phyloP scores from a whole-genome alignment of 176 grass and related monocot genomes.

The Leersia perrieri region DNA sequence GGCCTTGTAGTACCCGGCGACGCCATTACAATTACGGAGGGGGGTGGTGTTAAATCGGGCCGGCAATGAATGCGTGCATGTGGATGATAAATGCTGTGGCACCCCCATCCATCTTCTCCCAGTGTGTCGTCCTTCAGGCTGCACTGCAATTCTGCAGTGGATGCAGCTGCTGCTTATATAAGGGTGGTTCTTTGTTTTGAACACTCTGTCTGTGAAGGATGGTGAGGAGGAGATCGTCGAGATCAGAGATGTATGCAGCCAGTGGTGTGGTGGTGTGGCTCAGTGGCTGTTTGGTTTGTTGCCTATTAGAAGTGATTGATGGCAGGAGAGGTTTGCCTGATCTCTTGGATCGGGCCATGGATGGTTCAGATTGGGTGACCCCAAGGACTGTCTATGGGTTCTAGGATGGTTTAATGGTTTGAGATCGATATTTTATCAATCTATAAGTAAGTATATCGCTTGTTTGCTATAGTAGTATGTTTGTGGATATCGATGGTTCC shows the following conservation, averaged over 20 bases:
- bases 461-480: too few species aligned
- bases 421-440: not conserved
- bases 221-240: not conserved
- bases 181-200: slow-evolving; percentile 28
- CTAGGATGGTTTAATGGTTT: not conserved
- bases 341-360: not conserved
- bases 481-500: too few species aligned
- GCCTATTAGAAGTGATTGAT: too few species aligned
- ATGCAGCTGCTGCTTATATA: not conserved
- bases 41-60: slow-evolving; percentile 50
- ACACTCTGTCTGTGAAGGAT: not conserved
- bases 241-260: not conserved
- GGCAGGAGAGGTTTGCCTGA: not conserved
- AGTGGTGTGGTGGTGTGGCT: too few species aligned
- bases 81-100: slow-evolving; percentile 77
- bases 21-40: slow-evolving; percentile 11
- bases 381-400: not conserved
- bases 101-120: slow-evolving; percentile 16
- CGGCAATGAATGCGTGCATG: slow-evolving; percentile 94
- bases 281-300: too few species aligned
- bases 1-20: slow-evolving; percentile 28
- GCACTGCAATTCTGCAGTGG: not conserved
- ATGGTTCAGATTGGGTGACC: not conserved
- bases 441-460: too few species aligned
- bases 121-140: not conserved